These are phyloP conservation scores for Vanrija pseudolonga DNA, from an alignment of 1,284 basidiomycete species.

Conservation along the genomic window DNA sequence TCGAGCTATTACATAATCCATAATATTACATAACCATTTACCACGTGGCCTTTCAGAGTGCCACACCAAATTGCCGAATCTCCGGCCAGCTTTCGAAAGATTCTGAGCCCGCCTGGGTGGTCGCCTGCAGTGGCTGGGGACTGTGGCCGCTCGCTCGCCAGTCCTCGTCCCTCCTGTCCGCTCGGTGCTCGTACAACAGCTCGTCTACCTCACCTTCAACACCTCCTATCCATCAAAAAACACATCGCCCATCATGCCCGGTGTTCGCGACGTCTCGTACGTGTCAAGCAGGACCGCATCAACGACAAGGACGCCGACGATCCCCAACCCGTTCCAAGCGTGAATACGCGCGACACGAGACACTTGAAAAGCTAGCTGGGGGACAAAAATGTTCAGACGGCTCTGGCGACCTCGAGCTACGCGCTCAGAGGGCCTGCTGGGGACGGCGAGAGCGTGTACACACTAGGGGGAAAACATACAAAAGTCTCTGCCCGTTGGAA, in stretches of 20 bases:
- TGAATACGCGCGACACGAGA: no score
- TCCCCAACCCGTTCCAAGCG: neutral
- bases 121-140: no score
- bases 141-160: neutral
- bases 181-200: neutral
- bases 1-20: no score
- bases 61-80: constrained; percentile 1
- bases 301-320: constrained; percentile 4
- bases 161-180: neutral
- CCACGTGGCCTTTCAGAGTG: no score
- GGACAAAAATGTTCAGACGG: no score
- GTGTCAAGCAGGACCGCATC: constrained; percentile 27
- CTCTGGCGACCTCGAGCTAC: no score
- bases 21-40: no score
- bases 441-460: neutral
- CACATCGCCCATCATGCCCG: constrained; percentile 65
- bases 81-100: neutral
- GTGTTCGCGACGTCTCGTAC: constrained; percentile 86
- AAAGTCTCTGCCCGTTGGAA: neutral
- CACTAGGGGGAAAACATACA: neutral
- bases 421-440: no score
- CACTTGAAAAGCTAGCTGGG: no score
- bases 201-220: no score
- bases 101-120: neutral
- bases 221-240: constrained; percentile 21